Base-by-base conservation (phyloP, 768 basidiomycete genomes). In the Lyophyllum semitale region DNA sequence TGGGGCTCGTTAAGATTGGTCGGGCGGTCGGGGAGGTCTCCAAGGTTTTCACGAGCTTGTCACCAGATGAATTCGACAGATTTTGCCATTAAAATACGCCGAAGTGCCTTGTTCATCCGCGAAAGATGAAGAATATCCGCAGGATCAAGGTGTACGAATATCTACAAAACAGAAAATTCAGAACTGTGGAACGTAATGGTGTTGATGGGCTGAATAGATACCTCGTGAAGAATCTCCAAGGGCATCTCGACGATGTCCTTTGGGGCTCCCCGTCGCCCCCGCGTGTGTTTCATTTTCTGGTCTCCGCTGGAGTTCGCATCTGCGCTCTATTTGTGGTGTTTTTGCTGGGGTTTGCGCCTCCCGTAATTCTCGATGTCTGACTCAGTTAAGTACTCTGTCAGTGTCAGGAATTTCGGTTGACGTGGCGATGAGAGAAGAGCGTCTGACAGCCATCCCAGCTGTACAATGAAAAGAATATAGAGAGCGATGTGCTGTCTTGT, bases 111-210 rank as follows among this genome's bases (percentile, higher is more conserved):
- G 12, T 71, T 67, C 18, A 71, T 73, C 23, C 74, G 70, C 15
- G 76, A 65, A n/a, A 80, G 68, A 27, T 63, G 63, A 25, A 79
- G 62, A 18, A 79, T 59, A 50, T 77, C 76, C 5, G 65, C 18
- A 5, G 75, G 73, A 27, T 66, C 59, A 9, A 78, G 50, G 32
- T 71, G 65, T 32, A 63, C 58, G 40, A 75, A 72, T 26, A 78
- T 73, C 77, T 79, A 45, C 6, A 23, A 22, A 18, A n/a, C 25
- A 20, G 35, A 26, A 26, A 44, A 13, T 37, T 26, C 26, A 20
- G 27, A 13, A 32, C 15, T 8, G 7, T 29, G 45, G 22, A 15
- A 35, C 20, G 40, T 22, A 17, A 33, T n/a, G 12, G 15, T 11
- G 3, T 13, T 8, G 22, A 27, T 26, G 25, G 30, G 25, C 8